Base-by-base conservation (phyloP, 768 basidiomycete genomes). In the Porphyrellus cyaneotinctus region DNA sequence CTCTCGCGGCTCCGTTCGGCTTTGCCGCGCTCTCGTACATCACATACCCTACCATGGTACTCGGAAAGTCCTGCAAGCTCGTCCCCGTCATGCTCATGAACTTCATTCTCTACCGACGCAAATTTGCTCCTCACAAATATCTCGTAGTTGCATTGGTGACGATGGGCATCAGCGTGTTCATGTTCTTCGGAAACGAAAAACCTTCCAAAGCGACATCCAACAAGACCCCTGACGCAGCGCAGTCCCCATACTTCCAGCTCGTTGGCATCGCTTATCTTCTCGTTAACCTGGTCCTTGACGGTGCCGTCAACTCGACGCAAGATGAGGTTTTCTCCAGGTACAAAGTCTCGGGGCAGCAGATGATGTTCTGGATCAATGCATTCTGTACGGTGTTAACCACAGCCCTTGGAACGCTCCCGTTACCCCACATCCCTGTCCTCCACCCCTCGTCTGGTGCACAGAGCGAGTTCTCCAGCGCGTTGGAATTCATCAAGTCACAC, bases 21-120 rank as follows among this genome's bases (percentile, higher is more conserved):
- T 98, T 98, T 73, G 88, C 94, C 12, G 85, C 94, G 6, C 85
- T 98, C 38, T 85, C 91, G 23, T 91, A 95, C 73, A 94, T 99
- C 66, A 93, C 93, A 17, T 98, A 97, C 76, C 97, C 97, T 45
- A 93, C 95, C 39, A 95, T 97, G 90, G 95, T 98, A 31, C 87
- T 98, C 58, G 97, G 91, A 47, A 98, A 98, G 70, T 97, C 95
- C 0, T 98, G 97, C 79, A 98, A 98, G 69, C 91, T 99, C 66
- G 92, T 99, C 39, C 97, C 97, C 1, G 97, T 95, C 54, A 91
- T 95, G 83, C 81, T 98, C 70, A 94, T 98, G 88, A 97, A 98
- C 72, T 85, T 98, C 61, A 63, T 98, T 35, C 78, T 97, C 53
- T 98, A 98, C 72, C 91, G 95, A 49, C 87, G 95, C 44, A 80